Evolutionary conservation across 1,284 basidiomycete species (phyloP).

Genomic region (Porogramme epimiltina): DNA sequence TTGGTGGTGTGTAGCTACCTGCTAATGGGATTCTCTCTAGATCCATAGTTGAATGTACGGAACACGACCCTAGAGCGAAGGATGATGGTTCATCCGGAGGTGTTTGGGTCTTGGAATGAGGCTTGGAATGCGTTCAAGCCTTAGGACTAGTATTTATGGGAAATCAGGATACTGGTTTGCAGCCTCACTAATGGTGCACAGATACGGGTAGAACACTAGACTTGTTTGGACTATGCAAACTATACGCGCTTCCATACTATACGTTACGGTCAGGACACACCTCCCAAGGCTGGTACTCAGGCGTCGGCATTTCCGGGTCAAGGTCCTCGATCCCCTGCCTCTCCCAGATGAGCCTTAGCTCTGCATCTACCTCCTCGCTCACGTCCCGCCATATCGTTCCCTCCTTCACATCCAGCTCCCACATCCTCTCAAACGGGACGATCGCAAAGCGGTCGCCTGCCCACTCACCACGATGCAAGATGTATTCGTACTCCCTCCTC

Average conservation of each 20-base stretch:
- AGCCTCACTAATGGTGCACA: no score
- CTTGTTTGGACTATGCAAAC: no score
- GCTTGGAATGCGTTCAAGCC: conserved; percentile 81
- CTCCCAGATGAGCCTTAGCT: background rate
- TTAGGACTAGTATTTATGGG: conserved; percentile 8
- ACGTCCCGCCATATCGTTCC: background rate
- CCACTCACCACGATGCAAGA: background rate
- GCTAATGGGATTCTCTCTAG: background rate
- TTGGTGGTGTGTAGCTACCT: background rate
- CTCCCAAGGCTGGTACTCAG: background rate
- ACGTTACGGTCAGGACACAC: no score
- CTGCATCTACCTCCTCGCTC: background rate
- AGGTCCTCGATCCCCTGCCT: background rate
- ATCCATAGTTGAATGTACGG: conserved; percentile 68
- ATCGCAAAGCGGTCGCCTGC: background rate
- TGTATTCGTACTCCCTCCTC: background rate
- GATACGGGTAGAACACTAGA: no score
- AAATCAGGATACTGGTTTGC: no score
- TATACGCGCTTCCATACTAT: no score
- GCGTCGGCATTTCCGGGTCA: background rate
- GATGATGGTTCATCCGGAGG: conserved; percentile 93
- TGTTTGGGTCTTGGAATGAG: conserved; percentile 89
- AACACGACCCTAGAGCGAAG: conserved; percentile 90
- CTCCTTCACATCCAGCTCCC: background rate
- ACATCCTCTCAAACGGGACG: background rate